Conservation (phyloP, 768 basidiomycete genomes). For the Ramaria sp. region DNA sequence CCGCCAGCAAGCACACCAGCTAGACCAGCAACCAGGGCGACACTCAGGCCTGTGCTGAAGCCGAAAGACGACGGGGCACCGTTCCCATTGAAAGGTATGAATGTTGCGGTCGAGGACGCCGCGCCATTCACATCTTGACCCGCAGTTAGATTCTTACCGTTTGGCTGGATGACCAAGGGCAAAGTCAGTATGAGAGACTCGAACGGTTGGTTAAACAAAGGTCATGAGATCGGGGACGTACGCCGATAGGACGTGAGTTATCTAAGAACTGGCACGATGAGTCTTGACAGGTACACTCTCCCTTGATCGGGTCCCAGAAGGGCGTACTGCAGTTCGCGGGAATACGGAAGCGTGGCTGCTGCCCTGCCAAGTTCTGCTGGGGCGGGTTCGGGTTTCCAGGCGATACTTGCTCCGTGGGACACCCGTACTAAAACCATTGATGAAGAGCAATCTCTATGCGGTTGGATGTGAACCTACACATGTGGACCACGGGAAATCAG, state of each 20-base stretch:
- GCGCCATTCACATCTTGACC: slow-evolving; percentile 22
- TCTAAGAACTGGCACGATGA: slow-evolving; percentile 52
- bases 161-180: slow-evolving; percentile 31
- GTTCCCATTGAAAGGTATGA: not conserved
- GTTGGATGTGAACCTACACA: slow-evolving; percentile 38
- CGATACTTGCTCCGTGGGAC: slow-evolving; percentile 44
- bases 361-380: slow-evolving; percentile 38
- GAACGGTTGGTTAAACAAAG: not conserved
- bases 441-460: not conserved
- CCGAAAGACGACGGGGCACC: not conserved
- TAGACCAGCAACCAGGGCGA: not conserved
- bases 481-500: slow-evolving; percentile 71
- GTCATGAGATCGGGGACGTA: slow-evolving; percentile 20
- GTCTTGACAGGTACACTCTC: slow-evolving; percentile 52
- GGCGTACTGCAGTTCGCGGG: slow-evolving; percentile 64
- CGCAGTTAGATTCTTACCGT: slow-evolving; percentile 60
- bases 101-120: not conserved
- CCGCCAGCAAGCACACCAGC: not conserved
- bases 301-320: slow-evolving; percentile 71
- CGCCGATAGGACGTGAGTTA: slow-evolving; percentile 52
- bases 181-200: slow-evolving; percentile 6
- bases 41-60: not conserved
- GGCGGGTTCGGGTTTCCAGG: slow-evolving; percentile 55
- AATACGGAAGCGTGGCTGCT: slow-evolving; percentile 45
- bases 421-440: slow-evolving; percentile 48